Conservation (phyloP, 2,329 filamentous ascomycete species). For the Ophiostoma montium region DNA sequence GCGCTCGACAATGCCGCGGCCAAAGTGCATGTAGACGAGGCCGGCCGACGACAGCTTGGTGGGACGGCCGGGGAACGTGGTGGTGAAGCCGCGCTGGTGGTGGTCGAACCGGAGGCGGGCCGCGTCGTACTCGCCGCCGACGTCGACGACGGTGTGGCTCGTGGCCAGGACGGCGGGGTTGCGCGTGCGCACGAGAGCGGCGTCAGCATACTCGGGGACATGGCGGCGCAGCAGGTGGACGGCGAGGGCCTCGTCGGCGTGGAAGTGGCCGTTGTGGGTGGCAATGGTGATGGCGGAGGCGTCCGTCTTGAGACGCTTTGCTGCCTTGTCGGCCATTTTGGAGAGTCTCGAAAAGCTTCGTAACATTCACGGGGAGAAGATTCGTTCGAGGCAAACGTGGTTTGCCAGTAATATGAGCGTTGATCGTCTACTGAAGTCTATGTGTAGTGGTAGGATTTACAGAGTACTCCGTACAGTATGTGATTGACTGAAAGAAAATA, state of each 20-base stretch:
- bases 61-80: constrained; percentile 66
- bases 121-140: constrained; percentile 87
- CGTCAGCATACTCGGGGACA: constrained; percentile 61
- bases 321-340: constrained; percentile 49
- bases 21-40: constrained; percentile 92
- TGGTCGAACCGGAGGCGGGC: constrained; percentile 75
- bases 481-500: too few relatives aligned
- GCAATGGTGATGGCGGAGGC: constrained; percentile 53
- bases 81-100: constrained; percentile 83
- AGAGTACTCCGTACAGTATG: too few relatives aligned
- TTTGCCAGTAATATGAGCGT: too few relatives aligned
- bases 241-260: constrained; percentile 93
- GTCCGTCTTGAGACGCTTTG: constrained; percentile 75
- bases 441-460: too few relatives aligned
- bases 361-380: too few relatives aligned
- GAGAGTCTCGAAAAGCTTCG: constrained; percentile 18
- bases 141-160: constrained; percentile 93
- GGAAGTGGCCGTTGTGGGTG: constrained; percentile 97
- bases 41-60: constrained; percentile 93
- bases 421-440: too few relatives aligned
- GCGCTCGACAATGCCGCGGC: constrained; percentile 64
- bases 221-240: constrained; percentile 84
- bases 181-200: constrained; percentile 71
- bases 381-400: too few relatives aligned
- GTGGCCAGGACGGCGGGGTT: constrained; percentile 62